phyloP scores from a whole-genome alignment of 345 rosid species.

The Anacardium occidentale region DNA sequence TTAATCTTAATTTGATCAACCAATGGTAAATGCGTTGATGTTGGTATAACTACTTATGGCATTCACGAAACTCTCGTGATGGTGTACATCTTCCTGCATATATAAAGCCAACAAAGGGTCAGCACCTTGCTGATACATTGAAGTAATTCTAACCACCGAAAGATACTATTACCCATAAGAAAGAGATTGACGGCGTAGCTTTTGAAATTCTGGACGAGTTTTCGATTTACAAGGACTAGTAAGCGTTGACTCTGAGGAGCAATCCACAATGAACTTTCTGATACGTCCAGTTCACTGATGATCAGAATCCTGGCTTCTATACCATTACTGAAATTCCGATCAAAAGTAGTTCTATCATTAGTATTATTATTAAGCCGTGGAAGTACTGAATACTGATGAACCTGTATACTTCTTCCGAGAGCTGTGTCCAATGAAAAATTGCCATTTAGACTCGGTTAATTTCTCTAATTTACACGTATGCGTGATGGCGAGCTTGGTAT shows the following conservation, averaged over 20 bases:
- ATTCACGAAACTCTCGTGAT: no score
- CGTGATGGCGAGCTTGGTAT: no score
- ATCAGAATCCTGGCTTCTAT: conserved; percentile 13
- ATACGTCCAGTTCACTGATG: conserved; percentile 18
- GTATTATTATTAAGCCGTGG: not conserved
- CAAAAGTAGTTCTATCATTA: not conserved
- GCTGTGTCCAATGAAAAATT: no score
- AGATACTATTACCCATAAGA: not conserved
- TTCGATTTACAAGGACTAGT: not conserved
- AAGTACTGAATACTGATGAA: no score
- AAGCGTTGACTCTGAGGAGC: conserved; percentile 17
- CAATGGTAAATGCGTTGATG: no score
- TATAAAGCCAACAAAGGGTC: not conserved
- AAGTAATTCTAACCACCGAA: not conserved
- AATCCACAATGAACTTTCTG: conserved; percentile 15
- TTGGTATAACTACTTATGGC: no score
- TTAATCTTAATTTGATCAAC: no score
- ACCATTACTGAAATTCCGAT: not conserved
- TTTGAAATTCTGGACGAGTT: conserved; percentile 9
- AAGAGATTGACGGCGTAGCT: conserved; percentile 13
- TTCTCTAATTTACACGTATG: no score
- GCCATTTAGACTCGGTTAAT: no score
- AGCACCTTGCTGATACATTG: not conserved
- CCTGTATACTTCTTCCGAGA: no score
- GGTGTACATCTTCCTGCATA: conserved; percentile 50